Evolutionary conservation across 139 green algal genomes (phyloP).

Genomic region (Chlorella vulgaris): DNA sequence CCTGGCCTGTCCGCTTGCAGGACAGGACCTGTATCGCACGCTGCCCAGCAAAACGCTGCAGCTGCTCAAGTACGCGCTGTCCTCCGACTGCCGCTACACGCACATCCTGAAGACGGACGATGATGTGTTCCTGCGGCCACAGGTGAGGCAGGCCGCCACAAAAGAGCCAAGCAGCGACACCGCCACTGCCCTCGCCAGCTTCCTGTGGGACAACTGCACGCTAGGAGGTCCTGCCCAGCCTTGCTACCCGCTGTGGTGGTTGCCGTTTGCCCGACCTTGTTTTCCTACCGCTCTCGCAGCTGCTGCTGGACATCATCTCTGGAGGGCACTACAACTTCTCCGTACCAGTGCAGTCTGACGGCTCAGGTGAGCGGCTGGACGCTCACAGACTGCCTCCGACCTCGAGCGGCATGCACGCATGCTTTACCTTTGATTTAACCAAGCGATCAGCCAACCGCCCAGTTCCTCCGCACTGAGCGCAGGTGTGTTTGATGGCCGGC

Average conservation of each 20-base stretch:
- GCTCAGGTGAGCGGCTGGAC: conserved; percentile 6
- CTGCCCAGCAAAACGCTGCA: conserved; percentile 68
- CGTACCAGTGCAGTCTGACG: conserved; percentile 25
- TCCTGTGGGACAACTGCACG: too few relatives aligned
- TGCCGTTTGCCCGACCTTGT: not conserved
- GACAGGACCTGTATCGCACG: conserved; percentile 49
- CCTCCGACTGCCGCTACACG: conserved; percentile 48
- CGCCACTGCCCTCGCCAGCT: too few relatives aligned
- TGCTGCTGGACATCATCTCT: conserved; percentile 18
- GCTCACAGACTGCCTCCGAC: not conserved
- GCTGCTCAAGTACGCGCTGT: conserved; percentile 53
- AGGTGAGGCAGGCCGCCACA: not conserved
- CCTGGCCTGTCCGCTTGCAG: not conserved
- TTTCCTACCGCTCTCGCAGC: not conserved
- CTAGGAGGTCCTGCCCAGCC: too few relatives aligned
- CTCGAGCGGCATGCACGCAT: not conserved
- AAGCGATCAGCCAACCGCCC: too few relatives aligned
- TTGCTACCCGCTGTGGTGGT: too few relatives aligned
- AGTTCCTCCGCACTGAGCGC: too few relatives aligned
- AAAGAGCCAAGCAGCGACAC: not conserved
- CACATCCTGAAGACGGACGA: conserved; percentile 74
- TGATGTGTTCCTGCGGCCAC: conserved; percentile 60
- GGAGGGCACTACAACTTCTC: conserved; percentile 22
- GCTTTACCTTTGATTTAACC: too few relatives aligned
- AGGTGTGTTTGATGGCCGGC: conserved; percentile 16